Evolutionary conservation across 352 stramenopile species (phyloP), one percentile per base, ranked within the genome.

Genomic region (Halophytophthora batemanensis): DNA sequence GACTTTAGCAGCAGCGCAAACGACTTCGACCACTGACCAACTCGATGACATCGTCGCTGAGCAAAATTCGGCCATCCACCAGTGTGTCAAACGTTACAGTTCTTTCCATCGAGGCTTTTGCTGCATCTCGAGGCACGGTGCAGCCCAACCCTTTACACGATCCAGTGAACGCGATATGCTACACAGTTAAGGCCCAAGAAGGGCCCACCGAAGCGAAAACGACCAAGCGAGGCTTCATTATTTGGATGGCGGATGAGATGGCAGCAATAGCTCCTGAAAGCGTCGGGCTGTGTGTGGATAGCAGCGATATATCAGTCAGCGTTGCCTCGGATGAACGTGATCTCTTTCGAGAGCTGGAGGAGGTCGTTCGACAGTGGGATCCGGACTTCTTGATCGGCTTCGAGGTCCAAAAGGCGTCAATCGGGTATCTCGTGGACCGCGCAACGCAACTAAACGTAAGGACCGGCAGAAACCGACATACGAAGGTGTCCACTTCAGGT

Each of bases 331-430:
- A 76, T 39, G 87, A 96, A 63, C 54, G 48, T 3, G 72, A 82
- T 35, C 53, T 96, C 21, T 64, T 96, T 19, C 45, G 41, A 12
- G 61, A 46, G 19, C 33, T 96, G 5, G 64, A 86, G 23, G 40
- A 29, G 12, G 37, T 95, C 14, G 75, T 96, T 25, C 62, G 66
- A 10, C 36, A 64, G 11, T 89, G 79, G 74, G 86, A 97, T 48
- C 88, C 88, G n/a, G 90, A 97, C 50, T 93, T 96, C 38, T 64
- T 97, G 33, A 62, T 74, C 36, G 87, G 89, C 11, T 97, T 88
- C 67, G 90, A 97, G 57, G 70, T 95, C 1, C 84, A 96, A 60
- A 84, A 87, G 21, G 50, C 61, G 45, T 91, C 84, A 3, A 72
- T 84, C 28, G 86, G 86, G 34, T 95, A 93, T 43, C 44, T 95